Base-by-base conservation (phyloP, 768 basidiomycete species). In the Naganishia friedmannii region DNA sequence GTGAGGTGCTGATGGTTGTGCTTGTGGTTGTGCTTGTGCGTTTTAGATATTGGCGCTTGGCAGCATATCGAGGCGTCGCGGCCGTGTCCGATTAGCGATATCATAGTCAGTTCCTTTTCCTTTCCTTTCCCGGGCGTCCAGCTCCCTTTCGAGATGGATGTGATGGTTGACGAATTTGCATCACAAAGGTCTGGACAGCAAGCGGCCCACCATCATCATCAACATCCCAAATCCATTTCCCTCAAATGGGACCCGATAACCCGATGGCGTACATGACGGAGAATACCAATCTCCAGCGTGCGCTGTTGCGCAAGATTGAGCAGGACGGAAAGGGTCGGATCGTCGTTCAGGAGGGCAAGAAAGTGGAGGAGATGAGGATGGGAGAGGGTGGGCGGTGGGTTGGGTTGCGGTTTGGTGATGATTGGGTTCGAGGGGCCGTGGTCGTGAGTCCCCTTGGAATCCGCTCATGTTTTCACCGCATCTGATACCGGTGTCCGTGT, bases 251-350 rank as follows among this genome's bases (percentile, higher is more conserved):
- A 28, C 78, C 76, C 7, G 70, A 71, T 32, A 19, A 29, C 10
- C 83, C 79, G 37, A 92, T 98, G 89, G 88, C 93, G 19, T 87
- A 87, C 28, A 83, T 98, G 76, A 92, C 89, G 0, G 96, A 99
- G 81, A 97, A 94, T 76, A 83, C 93, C 54, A 98, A 98, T 77
- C 84, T 99, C 0, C 96, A 98, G 81, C 87, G 89, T 1, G 93
- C 86, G 1, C 86, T 94, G 39, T 84, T 98, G 17, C 84, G 84
- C 1, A 86, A 86, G 74, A 84, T 96, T 12, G 83, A 84, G 28
- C 28, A 54, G 32, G 69, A 73, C 12, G 76, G 79, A 5, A 74
- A 83, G n/a, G 83, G 85, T 0, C 79, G 83, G 17, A 83, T 95
- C 0, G 82, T 88, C 56, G 74, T 97, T 6, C 74, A 89, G 7